Evolutionary conservation across 2,329 filamentous ascomycete genomes (phyloP), one percentile per base, ranked within the genome.

Genomic region (Cryphonectria carpinicola): DNA sequence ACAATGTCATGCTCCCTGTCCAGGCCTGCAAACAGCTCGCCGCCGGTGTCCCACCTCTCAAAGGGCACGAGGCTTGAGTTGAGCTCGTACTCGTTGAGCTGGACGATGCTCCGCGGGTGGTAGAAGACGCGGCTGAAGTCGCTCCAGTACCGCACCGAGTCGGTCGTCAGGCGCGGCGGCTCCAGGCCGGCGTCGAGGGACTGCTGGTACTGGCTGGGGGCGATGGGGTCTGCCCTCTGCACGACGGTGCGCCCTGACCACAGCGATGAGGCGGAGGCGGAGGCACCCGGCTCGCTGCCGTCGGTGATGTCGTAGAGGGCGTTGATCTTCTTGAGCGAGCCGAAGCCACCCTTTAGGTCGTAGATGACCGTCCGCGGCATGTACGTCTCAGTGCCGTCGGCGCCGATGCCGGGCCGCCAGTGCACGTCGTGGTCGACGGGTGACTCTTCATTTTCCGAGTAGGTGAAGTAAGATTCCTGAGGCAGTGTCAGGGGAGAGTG

Each of bases 401-500:
- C 89, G 28, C 92, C 94, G 71, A 97, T 79, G 3, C 96, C 96
- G 0, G 93, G 87, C 22, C 95, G 88, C 82, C 97, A 99, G 79
- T 97, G 94, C 66, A 98, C 85, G 80, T 97, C 91, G 84, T 97
- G 93, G 76, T 97, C 88, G 73, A 97, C 84, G 0, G 88, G 86
- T 8, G 92, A 88, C 75, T 89, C 86, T 78, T 93, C 84, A 73
- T 90, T 85, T 62, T 87, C 84, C 1, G 85, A 86, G 77, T 98
- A 98, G 19, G 95, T 98, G 79, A 98, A 98, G 82, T 99, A 99
- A 0, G 95, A 97, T 85, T 99, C 96, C 92, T 97, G 73, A 14
- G 49, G 61, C 28, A 10, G 35, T 19, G 61, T 63, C 25, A 46
- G 22, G 52, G 35, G 28, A 49, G 19, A 49, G 46, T 49, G 46